Conservation (phyloP, 768 basidiomycete genomes). For the Gloeostereum incarnatum region DNA sequence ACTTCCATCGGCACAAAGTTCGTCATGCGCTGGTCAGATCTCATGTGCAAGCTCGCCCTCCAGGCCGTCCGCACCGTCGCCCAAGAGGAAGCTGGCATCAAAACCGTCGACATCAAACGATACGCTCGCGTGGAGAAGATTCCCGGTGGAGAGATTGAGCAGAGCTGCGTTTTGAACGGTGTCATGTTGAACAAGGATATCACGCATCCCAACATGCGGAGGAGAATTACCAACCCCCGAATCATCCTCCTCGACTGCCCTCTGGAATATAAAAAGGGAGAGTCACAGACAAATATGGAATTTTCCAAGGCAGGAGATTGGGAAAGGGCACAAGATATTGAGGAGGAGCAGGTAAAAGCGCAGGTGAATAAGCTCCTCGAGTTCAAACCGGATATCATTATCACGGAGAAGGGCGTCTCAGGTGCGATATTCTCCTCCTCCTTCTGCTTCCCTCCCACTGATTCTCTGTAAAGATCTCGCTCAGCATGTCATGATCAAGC, state of each 20-base stretch:
- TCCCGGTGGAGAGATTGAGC: constrained; percentile 95
- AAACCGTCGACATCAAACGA: constrained; percentile 95
- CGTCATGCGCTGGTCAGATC: constrained; percentile 90
- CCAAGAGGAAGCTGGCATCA: constrained; percentile 62
- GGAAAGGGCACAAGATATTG: constrained; percentile 85
- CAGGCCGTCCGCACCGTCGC: constrained; percentile 89
- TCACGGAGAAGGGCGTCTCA: constrained; percentile 97
- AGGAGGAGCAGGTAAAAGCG: constrained; percentile 92
- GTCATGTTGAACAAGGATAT: constrained; percentile 99
- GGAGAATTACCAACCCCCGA: constrained; percentile 82
- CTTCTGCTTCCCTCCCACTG: constrained; percentile 2
- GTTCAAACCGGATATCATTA: constrained; percentile 90
- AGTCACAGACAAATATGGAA: constrained; percentile 98
- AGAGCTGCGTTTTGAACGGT: constrained; percentile 77
- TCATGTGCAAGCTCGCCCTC: constrained; percentile 94
- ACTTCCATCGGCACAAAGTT: constrained; percentile 99
- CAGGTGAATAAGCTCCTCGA: constrained; percentile 81
- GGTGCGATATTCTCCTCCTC: constrained; percentile 38
- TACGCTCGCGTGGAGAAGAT: constrained; percentile 97
- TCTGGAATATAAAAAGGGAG: constrained; percentile 98
- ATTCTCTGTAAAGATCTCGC: constrained; percentile 65
- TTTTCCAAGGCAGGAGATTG: constrained; percentile 92
- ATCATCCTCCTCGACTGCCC: constrained; percentile 91
- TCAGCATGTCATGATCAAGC: constrained; percentile 81
- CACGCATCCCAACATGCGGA: constrained; percentile 93